Evolutionary conservation across 306 rosid genomes (phyloP), one percentile per base, ranked within the genome.

Genomic region (Carpinus viminea): DNA sequence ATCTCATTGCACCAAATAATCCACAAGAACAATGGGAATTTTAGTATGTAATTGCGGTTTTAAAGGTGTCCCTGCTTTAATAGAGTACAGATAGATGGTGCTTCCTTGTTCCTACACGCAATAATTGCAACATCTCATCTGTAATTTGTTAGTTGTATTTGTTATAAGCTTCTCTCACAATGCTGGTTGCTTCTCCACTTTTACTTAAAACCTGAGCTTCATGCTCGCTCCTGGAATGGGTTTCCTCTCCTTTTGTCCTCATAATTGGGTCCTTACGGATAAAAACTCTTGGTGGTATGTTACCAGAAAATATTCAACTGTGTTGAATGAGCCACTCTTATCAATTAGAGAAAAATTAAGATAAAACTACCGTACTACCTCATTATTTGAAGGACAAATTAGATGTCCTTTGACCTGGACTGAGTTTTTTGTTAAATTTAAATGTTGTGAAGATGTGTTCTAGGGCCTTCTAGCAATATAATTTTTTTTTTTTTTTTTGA

Each of bases 1-100:
- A 78, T 74, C 76, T 47, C 64, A 5, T 80, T 59, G 24, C 73
- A 12, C 26, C 26, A 31, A 36, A 17, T 52, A 34, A 50, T 73
- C 57, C 41, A 73, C 15, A 46, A 6, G 50, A 46, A 47, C 12
- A 60, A 1, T 60, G 12, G 66, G 24, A 60, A 12, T 26, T 26
- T 26, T 21, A 41, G 34, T 8, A 16, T 65, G 24, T 18, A 36
- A 7, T 65, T 36, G 24, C 24, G 11, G 47, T 7, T 31, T 65
- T 4, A 36, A 6, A 21, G 50, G 18, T 3, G 71, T 50, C 48
- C 21, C 18, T 46, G 17, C 71, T 66, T 8, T 62, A 31, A 31
- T 16, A 38, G 50, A 28, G 48, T 66, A 38, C 15, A 1, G 13
- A 10, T 66, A 38, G 38, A 17, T 7, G 46, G 26, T 66, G 50